Percentiles rank a stretch among this genome's conserved stretches.
Evolutionary conservation across 441 rosid genomes (phyloP).

Genomic region (Corymbia citriodora): DNA sequence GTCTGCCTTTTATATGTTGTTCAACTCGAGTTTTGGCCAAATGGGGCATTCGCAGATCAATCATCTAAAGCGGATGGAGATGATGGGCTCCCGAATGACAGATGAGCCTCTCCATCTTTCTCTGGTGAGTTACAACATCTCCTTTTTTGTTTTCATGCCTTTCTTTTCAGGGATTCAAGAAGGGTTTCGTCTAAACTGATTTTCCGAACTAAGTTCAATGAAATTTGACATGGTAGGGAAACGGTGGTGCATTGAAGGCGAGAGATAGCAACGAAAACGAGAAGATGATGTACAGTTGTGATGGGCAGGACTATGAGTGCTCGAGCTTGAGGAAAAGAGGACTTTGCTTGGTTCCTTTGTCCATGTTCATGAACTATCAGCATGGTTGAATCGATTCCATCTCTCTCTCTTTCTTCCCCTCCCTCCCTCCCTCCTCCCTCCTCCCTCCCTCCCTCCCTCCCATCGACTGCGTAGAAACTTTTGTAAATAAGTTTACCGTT

Average conservation of each 20-base stretch:
- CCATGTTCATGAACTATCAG: conserved; percentile 55
- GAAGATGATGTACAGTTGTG: conserved; percentile 11
- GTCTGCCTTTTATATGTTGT: background rate
- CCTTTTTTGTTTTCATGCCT: background rate
- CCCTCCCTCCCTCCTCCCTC: background rate
- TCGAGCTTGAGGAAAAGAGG: conserved; percentile 66
- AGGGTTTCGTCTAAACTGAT: background rate
- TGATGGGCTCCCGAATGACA: conserved; percentile 26
- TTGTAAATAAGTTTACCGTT: background rate
- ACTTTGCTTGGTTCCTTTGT: conserved; percentile 65
- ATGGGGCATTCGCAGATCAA: conserved; percentile 34
- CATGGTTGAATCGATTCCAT: conserved; percentile 26
- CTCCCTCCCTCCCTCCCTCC: background rate
- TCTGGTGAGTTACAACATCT: conserved; percentile 26
- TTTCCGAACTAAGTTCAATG: background rate
- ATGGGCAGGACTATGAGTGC: conserved; percentile 18
- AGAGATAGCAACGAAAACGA: conserved; percentile 17
- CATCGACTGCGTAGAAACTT: background rate
- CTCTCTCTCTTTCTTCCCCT: background rate
- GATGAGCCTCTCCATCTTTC: conserved; percentile 33
- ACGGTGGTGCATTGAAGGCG: conserved; percentile 8
- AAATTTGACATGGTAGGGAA: conserved; percentile 27
- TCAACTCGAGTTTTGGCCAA: background rate
- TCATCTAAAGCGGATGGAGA: conserved; percentile 28
- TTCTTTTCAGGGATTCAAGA: background rate